Evolutionary conservation across 805 yeast genomes (phyloP).

Genomic region (Candida peoriensis): DNA sequence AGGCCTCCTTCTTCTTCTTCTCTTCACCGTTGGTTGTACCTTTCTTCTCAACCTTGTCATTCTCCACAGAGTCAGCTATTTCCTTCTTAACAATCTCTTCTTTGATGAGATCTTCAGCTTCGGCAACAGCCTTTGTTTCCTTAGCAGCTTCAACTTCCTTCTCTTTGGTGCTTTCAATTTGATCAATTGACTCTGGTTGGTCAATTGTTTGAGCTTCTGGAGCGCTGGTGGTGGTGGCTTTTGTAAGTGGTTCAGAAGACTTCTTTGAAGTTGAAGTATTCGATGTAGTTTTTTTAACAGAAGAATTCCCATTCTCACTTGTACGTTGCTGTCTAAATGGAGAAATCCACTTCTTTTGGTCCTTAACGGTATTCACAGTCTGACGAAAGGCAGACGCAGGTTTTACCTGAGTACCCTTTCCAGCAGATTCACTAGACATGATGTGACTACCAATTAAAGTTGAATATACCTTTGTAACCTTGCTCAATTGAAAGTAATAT

Average conservation of each 20-base stretch:
- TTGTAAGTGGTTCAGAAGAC: not conserved
- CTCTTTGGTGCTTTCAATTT: not conserved
- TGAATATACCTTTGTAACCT: no score
- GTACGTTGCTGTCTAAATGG: constrained; percentile 21
- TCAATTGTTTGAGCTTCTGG: not conserved
- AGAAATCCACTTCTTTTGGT: constrained; percentile 25
- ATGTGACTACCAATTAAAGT: no score
- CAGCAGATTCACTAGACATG: not conserved
- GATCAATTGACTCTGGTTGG: not conserved
- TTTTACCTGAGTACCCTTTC: not conserved
- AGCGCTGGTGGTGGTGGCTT: not conserved
- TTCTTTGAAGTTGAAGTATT: no score
- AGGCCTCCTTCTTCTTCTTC: constrained; percentile 11
- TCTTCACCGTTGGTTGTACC: constrained; percentile 1
- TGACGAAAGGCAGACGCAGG: constrained; percentile 13
- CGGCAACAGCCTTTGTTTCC: constrained; percentile 2
- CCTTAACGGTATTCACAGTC: constrained; percentile 17
- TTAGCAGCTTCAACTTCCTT: not conserved
- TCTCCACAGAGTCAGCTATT: not conserved
- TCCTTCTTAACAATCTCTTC: no score
- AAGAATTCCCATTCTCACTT: constrained; percentile 1
- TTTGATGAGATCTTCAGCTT: no score
- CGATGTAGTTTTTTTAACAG: not conserved
- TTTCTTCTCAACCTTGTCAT: constrained; percentile 1
- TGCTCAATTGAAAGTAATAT: no score